A percentile compares a stretch with the other conserved stretches of the same genome.
Evolutionary conservation across 2,329 filamentous ascomycete species (phyloP).

Genomic region (Paracorniculantispora psalliotae): DNA sequence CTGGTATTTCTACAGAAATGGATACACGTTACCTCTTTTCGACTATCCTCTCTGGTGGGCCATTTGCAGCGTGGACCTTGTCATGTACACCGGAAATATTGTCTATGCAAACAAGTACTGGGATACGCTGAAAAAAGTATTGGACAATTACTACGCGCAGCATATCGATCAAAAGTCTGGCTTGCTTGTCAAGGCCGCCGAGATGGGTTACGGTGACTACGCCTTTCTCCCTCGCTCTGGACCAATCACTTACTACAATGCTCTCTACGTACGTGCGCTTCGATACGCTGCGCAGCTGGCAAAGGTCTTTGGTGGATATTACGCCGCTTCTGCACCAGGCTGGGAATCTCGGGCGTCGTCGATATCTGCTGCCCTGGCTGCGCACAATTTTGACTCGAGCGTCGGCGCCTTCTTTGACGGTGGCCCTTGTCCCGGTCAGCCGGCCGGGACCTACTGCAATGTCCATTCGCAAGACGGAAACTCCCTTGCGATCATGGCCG

Average conservation of each 20-base stretch:
- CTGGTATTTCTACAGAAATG: constrained; percentile 25
- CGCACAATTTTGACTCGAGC: constrained; percentile 35
- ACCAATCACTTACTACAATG: constrained; percentile 48
- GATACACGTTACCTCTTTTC: constrained; percentile 44
- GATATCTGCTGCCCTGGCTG: constrained; percentile 32
- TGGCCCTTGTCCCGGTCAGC: constrained; percentile 21
- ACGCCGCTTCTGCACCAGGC: constrained; percentile 29
- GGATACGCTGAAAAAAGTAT: constrained; percentile 31
- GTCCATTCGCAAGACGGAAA: constrained; percentile 49
- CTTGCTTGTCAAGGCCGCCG: constrained; percentile 36
- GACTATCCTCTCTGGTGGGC: constrained; percentile 53
- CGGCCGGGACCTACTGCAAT: constrained; percentile 21
- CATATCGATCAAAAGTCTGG: constrained; percentile 34
- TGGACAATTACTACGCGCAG: constrained; percentile 43
- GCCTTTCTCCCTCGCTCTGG: constrained; percentile 45
- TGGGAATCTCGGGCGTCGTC: constrained; percentile 35
- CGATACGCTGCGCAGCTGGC: constrained; percentile 40
- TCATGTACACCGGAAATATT: constrained; percentile 45
- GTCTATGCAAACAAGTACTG: constrained; percentile 39
- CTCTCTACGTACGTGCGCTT: constrained; percentile 44
- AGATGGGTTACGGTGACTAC: constrained; percentile 43
- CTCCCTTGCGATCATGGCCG: constrained; percentile 39
- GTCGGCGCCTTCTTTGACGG: constrained; percentile 45
- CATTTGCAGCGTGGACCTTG: constrained; percentile 41
- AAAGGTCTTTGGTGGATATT: constrained; percentile 20